Base-by-base conservation (phyloP, 2,329 filamentous ascomycete genomes). In the Fusarium torreyae region DNA sequence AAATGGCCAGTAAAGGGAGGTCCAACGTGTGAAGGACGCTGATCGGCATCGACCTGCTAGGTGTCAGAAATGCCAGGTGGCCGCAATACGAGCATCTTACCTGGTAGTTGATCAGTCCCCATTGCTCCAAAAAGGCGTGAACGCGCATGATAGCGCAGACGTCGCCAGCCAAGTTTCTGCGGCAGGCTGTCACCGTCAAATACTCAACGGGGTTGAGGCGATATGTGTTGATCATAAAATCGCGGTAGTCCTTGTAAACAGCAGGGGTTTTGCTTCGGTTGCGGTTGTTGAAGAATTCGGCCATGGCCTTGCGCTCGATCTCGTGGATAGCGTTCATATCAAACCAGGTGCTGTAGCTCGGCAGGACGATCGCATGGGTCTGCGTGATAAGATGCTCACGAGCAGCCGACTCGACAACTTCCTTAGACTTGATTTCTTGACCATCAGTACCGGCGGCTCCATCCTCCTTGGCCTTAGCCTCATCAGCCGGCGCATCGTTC, bases 161-260 rank as follows among this genome's bases (percentile, higher is more conserved):
- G 81, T 99, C 96, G 70, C 96, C 96, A 22, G 96, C 96, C 76
- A 99, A 82, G 79, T 99, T 99, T 72, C 96, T 89, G 69, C 96
- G 88, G 79, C 96, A 99, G 51, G 96, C 96, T 13, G 96, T 99
- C 56, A 99, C 95, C 7, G 96, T 99, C 57, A 99, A 86, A 77
- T 99, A 99, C 80, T 99, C 96, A 55, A 94, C 88, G 7, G 96
- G 96, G 78, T 98, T 99, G 58, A 99, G 84, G 38, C 96, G 91
- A 81, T 99, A 99, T 15, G 96, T 98, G 83, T 99, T 99, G 83
- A 99, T 94, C 96, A 99, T 99, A 78, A 99, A 99, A 78, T 99
- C 96, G 73, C 96, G 91, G 81, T 99, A 99, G 78, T 99, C 96
- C 82, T 98, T 98, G 85, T 99, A 99, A 22, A 98, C 93, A 49